Base-by-base conservation (phyloP, 805 yeast species). In the Ogataea trehalophila region DNA sequence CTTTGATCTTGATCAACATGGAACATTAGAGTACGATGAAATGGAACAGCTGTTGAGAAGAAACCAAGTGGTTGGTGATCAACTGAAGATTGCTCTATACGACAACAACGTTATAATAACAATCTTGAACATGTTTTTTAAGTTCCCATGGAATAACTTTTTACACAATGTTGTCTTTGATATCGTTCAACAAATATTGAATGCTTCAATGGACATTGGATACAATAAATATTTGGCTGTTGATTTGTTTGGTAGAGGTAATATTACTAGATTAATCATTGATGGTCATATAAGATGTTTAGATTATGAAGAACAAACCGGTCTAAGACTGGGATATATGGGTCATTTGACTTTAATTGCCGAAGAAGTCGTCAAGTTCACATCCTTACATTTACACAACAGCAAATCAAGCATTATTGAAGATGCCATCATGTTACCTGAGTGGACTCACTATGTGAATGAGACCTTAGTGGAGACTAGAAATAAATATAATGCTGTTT, bases 111-210 rank as follows among this genome's bases (percentile, higher is more conserved):
- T 89, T 49, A 74, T 91, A 33, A 70, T 79, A 18, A 76, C 80
- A 20, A 82, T 91, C n/a, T 68, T 90, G 23, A 68, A 76, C 18
- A 55, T 55, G 75, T 88, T 94, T 60, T 83, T 91, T 66, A 71
- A 76, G 51, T 89, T 83, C 66, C 97, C 98, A 6, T 94, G 98
- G 98, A 94, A 94, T 65, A 94, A 94, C 62, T 94, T 94, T 61
- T 77, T 94, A 73, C 99, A 94, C 67, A 94, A 92, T 61, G 99
- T 94, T 48, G 96, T 94, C 8, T 94, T 92, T 73, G 99, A 94
- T 68, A 80, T 94, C 52, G 85, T 94, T 33, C 99, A 94, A 66
- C 99, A 94, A 65, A 81, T 94, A 17, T 78, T 94, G 64, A 90
- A 89, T 65, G 98, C 96, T 1, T 78, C 84, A 39, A 53, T 55